phyloP scores from a whole-genome alignment of 345 rosid species.

The Melaleuca quinquenervia region DNA sequence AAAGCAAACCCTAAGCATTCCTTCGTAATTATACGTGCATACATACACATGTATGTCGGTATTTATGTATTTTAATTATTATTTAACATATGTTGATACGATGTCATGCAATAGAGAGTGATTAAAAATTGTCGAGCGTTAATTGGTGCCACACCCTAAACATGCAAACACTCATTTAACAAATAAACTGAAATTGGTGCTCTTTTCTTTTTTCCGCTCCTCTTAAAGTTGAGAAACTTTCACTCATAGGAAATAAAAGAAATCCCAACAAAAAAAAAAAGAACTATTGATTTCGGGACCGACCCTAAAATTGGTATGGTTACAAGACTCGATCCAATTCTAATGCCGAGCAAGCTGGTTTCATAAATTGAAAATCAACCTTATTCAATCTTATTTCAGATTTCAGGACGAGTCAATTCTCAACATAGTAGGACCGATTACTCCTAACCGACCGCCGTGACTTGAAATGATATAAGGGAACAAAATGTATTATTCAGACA shows the following conservation, averaged over 20 bases:
- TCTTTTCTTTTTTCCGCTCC: too few species aligned
- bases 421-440: too few species aligned
- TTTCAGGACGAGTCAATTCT: too few species aligned
- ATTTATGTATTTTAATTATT: background rate
- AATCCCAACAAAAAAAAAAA: too few species aligned
- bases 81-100: background rate
- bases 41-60: too few species aligned
- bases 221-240: background rate
- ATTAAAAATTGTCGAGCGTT: background rate
- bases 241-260: background rate
- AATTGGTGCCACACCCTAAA: background rate
- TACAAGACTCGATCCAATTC: rapidly evolving
- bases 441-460: too few species aligned
- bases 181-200: background rate
- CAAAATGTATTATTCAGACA: too few species aligned
- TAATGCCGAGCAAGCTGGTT: background rate
- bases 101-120: background rate
- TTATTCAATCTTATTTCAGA: too few species aligned
- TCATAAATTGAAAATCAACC: too few species aligned
- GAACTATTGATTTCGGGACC: rapidly evolving
- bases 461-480: too few species aligned
- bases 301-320: background rate
- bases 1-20: background rate
- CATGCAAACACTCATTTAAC: background rate
- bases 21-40: background rate